These are phyloP conservation scores for Ophiostoma perfectum DNA, from an alignment of 2,329 filamentous ascomycete species.

Conservation along the genomic window DNA sequence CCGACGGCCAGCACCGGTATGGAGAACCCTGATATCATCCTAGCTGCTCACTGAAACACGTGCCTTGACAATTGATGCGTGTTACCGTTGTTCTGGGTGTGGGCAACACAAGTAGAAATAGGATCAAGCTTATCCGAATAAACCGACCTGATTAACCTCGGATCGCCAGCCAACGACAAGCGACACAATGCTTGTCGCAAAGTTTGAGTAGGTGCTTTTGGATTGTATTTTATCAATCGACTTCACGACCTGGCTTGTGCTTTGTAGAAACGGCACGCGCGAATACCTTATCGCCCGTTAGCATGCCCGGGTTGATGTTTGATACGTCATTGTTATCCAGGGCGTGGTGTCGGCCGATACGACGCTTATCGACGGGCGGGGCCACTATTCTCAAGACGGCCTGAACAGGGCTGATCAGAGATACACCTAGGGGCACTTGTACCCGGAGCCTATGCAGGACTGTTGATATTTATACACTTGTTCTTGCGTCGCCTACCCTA, in stretches of 20 bases:
- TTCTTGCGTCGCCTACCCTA: not conserved
- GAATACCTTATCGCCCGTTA: not conserved
- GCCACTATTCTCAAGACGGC: not conserved
- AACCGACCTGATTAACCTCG: not conserved
- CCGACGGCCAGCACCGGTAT: not conserved
- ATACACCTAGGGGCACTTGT: not conserved
- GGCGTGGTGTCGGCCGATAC: constrained; percentile 4
- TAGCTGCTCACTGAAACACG: too few relatives aligned
- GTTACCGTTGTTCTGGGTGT: too few relatives aligned
- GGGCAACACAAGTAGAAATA: too few relatives aligned
- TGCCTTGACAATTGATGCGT: too few relatives aligned
- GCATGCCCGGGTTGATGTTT: not conserved
- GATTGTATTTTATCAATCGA: too few relatives aligned
- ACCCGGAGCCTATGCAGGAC: not conserved
- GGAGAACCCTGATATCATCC: not conserved
- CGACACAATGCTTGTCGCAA: not conserved
- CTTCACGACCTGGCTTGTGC: not conserved
- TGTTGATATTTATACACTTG: not conserved
- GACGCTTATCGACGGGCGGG: constrained; percentile 8
- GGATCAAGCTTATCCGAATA: not conserved
- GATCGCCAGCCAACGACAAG: not conserved
- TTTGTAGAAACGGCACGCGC: not conserved
- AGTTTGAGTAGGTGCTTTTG: not conserved
- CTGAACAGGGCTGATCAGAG: not conserved
- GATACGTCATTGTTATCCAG: not conserved